These are phyloP conservation scores for Fraxinus pennsylvanica DNA, from an alignment of 257 asterid genomes.

Conservation along the genomic window DNA sequence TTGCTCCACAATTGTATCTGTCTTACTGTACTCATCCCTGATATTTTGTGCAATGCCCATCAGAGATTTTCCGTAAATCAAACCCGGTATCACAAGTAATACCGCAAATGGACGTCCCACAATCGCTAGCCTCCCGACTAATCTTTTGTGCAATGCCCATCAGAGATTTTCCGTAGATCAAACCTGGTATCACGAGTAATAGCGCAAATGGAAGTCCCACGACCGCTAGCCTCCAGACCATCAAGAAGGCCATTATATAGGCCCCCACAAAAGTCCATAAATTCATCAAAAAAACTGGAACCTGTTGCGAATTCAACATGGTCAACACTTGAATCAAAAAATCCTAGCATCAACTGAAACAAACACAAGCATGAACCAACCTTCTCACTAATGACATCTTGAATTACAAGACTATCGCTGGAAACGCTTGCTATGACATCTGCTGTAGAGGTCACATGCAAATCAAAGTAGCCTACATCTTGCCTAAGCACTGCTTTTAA, in stretches of 20 bases:
- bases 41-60: constrained; percentile 63
- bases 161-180: constrained; percentile 76
- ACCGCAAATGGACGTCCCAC: constrained; percentile 74
- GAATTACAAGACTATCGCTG: constrained; percentile 79
- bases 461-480: constrained; percentile 88
- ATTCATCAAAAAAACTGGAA: constrained; percentile 78
- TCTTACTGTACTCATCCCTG: constrained; percentile 68
- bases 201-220: constrained; percentile 75
- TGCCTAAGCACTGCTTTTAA: constrained; percentile 89
- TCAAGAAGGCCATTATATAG: constrained; percentile 57
- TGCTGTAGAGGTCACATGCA: constrained; percentile 84
- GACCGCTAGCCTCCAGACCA: constrained; percentile 76
- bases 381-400: constrained; percentile 89
- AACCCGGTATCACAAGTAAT: constrained; percentile 74
- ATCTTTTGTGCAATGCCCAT: constrained; percentile 63
- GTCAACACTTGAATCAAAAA: neutral
- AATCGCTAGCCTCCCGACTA: constrained; percentile 67
- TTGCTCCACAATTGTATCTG: constrained; percentile 67
- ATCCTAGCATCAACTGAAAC: neutral
- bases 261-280: constrained; percentile 64
- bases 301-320: constrained; percentile 34
- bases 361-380: constrained; percentile 22
- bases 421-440: constrained; percentile 82
- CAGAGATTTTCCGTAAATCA: constrained; percentile 76
- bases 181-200: constrained; percentile 74